phyloP scores from a whole-genome alignment of 2,329 filamentous ascomycete genomes.

The Pseudogymnoascus sp. region DNA sequence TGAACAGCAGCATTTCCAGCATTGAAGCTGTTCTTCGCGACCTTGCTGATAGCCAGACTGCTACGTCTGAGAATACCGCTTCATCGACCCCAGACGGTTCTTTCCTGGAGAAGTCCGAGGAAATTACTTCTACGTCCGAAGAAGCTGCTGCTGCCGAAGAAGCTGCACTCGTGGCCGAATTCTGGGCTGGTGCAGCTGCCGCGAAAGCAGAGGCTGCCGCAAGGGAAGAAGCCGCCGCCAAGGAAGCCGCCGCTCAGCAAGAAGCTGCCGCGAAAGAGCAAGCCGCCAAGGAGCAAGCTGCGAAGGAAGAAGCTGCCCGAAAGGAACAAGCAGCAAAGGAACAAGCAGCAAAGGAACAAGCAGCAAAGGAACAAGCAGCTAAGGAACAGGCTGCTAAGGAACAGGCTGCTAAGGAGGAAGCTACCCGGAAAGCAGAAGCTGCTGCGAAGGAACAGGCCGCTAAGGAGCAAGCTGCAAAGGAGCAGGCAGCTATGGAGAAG shows the following conservation, averaged over 20 bases:
- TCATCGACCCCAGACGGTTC: background rate
- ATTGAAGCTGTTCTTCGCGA: constrained; percentile 3
- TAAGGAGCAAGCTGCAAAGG: background rate
- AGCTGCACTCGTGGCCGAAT: background rate
- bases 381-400: background rate
- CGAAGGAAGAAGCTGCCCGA: background rate
- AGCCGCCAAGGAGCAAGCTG: background rate
- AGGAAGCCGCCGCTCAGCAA: background rate
- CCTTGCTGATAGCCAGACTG: background rate
- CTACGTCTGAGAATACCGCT: background rate
- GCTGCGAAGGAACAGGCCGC: background rate
- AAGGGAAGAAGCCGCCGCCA: background rate
- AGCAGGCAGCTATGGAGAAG: background rate
- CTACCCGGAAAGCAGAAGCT: background rate
- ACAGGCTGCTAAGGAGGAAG: background rate
- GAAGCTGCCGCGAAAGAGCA: background rate
- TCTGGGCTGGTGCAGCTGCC: background rate
- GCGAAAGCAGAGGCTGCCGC: background rate
- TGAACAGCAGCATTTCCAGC: background rate
- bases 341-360: background rate
- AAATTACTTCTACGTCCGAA: background rate
- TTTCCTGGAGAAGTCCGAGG: background rate
- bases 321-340: background rate
- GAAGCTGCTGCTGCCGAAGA: background rate
- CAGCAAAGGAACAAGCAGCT: background rate